Percentiles rank a stretch among this genome's conserved stretches.
These are phyloP conservation scores for Sisymbrium altissimum DNA, from an alignment of 345 rosid species.

Conservation along the genomic window DNA sequence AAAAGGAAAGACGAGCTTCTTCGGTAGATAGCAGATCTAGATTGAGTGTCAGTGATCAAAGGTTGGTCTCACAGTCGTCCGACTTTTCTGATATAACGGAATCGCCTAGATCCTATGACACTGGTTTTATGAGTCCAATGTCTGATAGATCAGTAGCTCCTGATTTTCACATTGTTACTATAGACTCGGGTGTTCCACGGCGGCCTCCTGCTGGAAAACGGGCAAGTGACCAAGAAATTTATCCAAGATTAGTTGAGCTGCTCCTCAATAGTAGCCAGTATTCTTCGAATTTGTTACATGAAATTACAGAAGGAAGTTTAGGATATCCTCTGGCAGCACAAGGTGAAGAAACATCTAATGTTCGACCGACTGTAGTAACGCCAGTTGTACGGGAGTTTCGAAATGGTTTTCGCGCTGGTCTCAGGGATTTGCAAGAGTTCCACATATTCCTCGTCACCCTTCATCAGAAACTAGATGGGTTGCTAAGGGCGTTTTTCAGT, in stretches of 20 bases:
- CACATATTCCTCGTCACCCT: slow-evolving; percentile 91
- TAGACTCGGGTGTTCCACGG: slow-evolving; percentile 96
- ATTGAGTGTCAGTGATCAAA: slow-evolving; percentile 42
- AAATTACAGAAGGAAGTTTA: slow-evolving; percentile 76
- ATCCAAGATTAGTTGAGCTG: slow-evolving; percentile 92
- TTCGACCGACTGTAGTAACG: slow-evolving; percentile 33
- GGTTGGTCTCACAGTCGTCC: slow-evolving; percentile 49
- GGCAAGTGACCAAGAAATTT: slow-evolving; percentile 77
- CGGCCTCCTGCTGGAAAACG: slow-evolving; percentile 99
- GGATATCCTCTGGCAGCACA: slow-evolving; percentile 51
- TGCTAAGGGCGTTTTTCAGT: slow-evolving; percentile 65
- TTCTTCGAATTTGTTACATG: slow-evolving; percentile 67
- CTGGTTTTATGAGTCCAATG: slow-evolving; percentile 48
- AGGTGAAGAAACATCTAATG: slow-evolving; percentile 37
- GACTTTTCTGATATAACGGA: slow-evolving; percentile 67
- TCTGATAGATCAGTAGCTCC: slow-evolving; percentile 45
- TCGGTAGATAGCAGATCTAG: slow-evolving; percentile 69
- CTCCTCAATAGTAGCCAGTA: slow-evolving; percentile 72
- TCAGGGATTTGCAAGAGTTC: slow-evolving; percentile 89
- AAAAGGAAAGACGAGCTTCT: slow-evolving; percentile 79
- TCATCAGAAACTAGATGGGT: slow-evolving; percentile 77
- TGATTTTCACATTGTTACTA: slow-evolving; percentile 70
- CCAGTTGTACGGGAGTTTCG: slow-evolving; percentile 68
- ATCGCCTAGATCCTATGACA: slow-evolving; percentile 55
- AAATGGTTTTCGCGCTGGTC: slow-evolving; percentile 81